Conservation (phyloP, 768 basidiomycete genomes). For the Hortiboletus flavorubellus region DNA sequence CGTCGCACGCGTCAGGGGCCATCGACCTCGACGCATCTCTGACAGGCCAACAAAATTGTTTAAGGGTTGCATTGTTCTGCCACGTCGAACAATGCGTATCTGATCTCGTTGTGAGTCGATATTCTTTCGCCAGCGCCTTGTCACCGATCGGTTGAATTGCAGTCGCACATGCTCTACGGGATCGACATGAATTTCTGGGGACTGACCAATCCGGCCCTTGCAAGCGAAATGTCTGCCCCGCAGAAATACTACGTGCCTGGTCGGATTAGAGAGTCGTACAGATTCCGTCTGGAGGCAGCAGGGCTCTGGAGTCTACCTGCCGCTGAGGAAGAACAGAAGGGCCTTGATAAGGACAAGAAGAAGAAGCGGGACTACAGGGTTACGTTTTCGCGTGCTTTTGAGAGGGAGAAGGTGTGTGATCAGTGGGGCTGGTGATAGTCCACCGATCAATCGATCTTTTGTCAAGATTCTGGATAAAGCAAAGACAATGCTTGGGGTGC, state of each 20-base stretch:
- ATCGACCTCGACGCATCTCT: conserved; percentile 50
- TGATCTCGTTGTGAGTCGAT: conserved; percentile 60
- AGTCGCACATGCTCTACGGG: conserved; percentile 68
- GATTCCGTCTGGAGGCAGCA: conserved; percentile 54
- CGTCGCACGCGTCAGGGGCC: conserved; percentile 27
- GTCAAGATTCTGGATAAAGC: conserved; percentile 60
- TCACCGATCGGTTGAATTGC: conserved; percentile 6
- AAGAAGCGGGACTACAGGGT: conserved; percentile 35
- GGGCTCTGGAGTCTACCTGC: conserved; percentile 57
- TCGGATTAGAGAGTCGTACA: conserved; percentile 56
- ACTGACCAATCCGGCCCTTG: conserved; percentile 53
- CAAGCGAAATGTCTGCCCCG: conserved; percentile 57
- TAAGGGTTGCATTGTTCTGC: conserved; percentile 58
- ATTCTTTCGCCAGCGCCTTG: neutral
- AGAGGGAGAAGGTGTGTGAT: conserved; percentile 51
- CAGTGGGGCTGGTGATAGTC: neutral
- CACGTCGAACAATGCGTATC: conserved; percentile 67
- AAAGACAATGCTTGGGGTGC: conserved; percentile 52
- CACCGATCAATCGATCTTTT: conserved; percentile 10
- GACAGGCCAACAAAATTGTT: conserved; percentile 44
- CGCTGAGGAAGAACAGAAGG: conserved; percentile 38
- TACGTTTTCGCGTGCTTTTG: conserved; percentile 53
- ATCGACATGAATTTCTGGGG: conserved; percentile 58
- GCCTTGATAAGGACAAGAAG: conserved; percentile 28
- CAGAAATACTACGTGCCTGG: conserved; percentile 72